Base-by-base conservation (phyloP, 768 basidiomycete species). In the Cystofilobasidium ferigula region DNA sequence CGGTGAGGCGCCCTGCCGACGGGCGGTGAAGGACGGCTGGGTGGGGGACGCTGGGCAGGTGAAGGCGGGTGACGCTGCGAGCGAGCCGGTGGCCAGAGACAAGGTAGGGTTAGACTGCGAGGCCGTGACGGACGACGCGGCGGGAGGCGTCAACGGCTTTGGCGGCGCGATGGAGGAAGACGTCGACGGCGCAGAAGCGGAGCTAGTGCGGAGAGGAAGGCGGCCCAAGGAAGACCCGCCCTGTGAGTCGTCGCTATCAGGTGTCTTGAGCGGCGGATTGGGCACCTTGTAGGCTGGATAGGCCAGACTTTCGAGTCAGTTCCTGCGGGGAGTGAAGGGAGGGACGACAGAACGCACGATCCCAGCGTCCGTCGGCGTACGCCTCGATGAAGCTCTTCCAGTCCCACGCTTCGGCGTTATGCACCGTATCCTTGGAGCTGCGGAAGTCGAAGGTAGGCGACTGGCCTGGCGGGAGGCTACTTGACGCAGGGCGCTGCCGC, bases 351-450 rank as follows among this genome's bases (percentile, higher is more conserved):
- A 64, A 70, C 58, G 30, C 32, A 35, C 88, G 87, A 73, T 88
- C 86, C 88, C 88, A 91, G 68, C 82, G 80, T 13, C 89, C 89
- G 22, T 79, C 73, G 0, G 86, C 83, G 74, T 91, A 91, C 0
- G 86, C 84, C n/a, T 79, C 76, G 69, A 87, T 83, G 74, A 90
- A 91, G 0, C 82, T 82, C 22, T 81, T 79, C 89, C 89, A 91
- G 72, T 88, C 86, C 66, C 66, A 67, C 3, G 28, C 45, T 22
- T 67, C 60, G 34, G 30, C 26, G 24, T 32, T 28, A 6, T 18
- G 10, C 1, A 26, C 28, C 13, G 16, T 28, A 32, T 30, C 43
- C 3, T 28, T 26, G 22, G 51, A 54, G 51, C 51, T 54, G 12
- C 51, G 51, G 20, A 30, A 54, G 14, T 54, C 30, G 16, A 42